Base-by-base conservation (phyloP, 2,329 filamentous ascomycete species). In the Colletotrichum sansevieriae region DNA sequence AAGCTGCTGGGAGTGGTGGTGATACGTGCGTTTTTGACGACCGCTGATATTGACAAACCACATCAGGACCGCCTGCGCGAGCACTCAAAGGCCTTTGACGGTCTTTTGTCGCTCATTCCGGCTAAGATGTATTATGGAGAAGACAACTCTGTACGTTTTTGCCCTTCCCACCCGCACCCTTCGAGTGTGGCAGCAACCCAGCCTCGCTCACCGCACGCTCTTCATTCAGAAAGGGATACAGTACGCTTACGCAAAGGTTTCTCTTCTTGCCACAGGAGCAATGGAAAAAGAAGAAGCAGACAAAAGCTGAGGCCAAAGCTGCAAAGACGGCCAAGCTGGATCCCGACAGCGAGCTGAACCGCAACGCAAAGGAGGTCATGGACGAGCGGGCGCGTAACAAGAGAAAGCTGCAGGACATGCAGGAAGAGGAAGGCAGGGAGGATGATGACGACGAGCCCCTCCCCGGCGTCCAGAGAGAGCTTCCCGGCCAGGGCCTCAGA, bases 281-380 rank as follows among this genome's bases (percentile, higher is more conserved):
- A 90, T 97, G 94, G 94, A 78, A 90, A 91, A 91, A 91, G 77
- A 97, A 96, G 83, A 98, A 98, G 84, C 95, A 98, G 82, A 95
- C 94, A 58, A 97, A 97, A 78, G 92, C 94, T 79, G 88, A 97
- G 80, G 93, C 93, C 68, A 89, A 90, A 71, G 90, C 92, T 73
- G 92, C 94, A 64, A 94, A 94, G 82, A 88, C 91, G 77, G 93
- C 92, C 69, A 98, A 98, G 82, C 87, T 98, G 46, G 93, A 98
- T 75, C 95, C 96, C 29, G 93, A 95, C 73, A 94, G 94, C 76
- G 90, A 91, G 71, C 78, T 87, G 72, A 96, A 97, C 84, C 84
- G 83, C 72, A 96, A 90, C 72, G 95, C 94, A 70, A 95, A 97
- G 79, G 95, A 98, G 79, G 90, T 98, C 70, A 91, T 97, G 89